A percentile compares a stretch with the other conserved stretches of the same genome.
These are phyloP conservation scores for Amphichorda felina DNA, from an alignment of 2,329 filamentous ascomycete species.

Conservation along the genomic window DNA sequence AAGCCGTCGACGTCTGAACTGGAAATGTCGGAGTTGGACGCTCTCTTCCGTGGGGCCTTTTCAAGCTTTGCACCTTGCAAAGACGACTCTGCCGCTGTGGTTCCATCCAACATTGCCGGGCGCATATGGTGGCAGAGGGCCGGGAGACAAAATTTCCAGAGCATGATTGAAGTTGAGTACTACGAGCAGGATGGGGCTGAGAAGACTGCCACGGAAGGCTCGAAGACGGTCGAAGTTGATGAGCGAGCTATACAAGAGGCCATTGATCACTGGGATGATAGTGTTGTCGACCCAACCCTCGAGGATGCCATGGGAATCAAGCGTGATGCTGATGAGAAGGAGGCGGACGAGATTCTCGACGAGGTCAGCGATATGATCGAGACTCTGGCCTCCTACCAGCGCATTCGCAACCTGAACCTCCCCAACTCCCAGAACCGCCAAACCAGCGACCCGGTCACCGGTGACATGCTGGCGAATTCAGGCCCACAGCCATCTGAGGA, in stretches of 20 bases:
- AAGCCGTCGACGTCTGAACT: constrained; percentile 43
- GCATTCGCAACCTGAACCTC: constrained; percentile 62
- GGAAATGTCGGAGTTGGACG: constrained; percentile 57
- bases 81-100: constrained; percentile 60
- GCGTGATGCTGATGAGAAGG: constrained; percentile 49
- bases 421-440: constrained; percentile 51
- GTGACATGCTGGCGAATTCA: constrained; percentile 56
- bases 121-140: constrained; percentile 67
- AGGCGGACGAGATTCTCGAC: constrained; percentile 56
- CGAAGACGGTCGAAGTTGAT: constrained; percentile 29
- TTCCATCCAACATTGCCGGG: constrained; percentile 55
- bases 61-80: constrained; percentile 69
- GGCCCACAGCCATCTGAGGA: constrained; percentile 56
- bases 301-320: constrained; percentile 39
- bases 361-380: constrained; percentile 68
- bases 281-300: constrained; percentile 44
- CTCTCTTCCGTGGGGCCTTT: constrained; percentile 65
- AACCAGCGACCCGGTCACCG: constrained; percentile 49
- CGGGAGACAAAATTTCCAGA: constrained; percentile 54
- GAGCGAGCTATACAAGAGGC: constrained; percentile 39
- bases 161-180: constrained; percentile 43
- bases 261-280: constrained; percentile 47
- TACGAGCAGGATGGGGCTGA: constrained; percentile 26
- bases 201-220: constrained; percentile 18
- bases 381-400: constrained; percentile 66